A percentile compares a stretch with the other conserved stretches of the same genome.
Conservation (phyloP, 2,329 filamentous ascomycete genomes). For the Plenodomus biglobosus region DNA sequence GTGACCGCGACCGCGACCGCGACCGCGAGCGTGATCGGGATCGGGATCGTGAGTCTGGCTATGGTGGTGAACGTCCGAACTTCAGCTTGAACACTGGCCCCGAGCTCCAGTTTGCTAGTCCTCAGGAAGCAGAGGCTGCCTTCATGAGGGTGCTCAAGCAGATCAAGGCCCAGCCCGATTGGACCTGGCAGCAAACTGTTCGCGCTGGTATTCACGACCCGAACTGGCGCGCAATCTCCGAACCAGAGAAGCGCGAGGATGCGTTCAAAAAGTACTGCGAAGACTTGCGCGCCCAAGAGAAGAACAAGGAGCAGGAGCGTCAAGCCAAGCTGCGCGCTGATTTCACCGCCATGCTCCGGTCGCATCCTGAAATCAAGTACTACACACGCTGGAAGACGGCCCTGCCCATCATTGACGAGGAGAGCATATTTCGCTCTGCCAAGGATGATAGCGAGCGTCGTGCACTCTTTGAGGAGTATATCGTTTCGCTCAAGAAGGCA, state of each 20-base stretch:
- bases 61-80: constrained; percentile 40
- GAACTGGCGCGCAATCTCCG: constrained; percentile 89
- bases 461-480: constrained; percentile 91
- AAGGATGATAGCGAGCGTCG: constrained; percentile 84
- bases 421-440: constrained; percentile 92
- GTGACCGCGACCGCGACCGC: constrained; percentile 50
- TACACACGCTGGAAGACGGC: constrained; percentile 98
- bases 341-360: constrained; percentile 93
- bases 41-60: constrained; percentile 54
- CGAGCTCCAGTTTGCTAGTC: constrained; percentile 55
- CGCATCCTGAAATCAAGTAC: constrained; percentile 94
- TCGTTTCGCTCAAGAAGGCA: constrained; percentile 76
- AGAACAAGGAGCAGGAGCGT: constrained; percentile 90
- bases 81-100: constrained; percentile 49
- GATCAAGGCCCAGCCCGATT: constrained; percentile 83
- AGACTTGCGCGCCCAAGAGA: constrained; percentile 87
- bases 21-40: constrained; percentile 45
- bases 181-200: constrained; percentile 89
- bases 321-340: constrained; percentile 88
- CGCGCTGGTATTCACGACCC: constrained; percentile 84
- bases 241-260: constrained; percentile 84
- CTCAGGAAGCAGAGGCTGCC: constrained; percentile 88
- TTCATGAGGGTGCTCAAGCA: constrained; percentile 89
- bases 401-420: constrained; percentile 87
- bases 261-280: constrained; percentile 95